Evolutionary conservation across 2,329 filamentous ascomycete species (phyloP), one percentile per base, ranked within the genome.

Genomic region (Purpureocillium lavendulum): DNA sequence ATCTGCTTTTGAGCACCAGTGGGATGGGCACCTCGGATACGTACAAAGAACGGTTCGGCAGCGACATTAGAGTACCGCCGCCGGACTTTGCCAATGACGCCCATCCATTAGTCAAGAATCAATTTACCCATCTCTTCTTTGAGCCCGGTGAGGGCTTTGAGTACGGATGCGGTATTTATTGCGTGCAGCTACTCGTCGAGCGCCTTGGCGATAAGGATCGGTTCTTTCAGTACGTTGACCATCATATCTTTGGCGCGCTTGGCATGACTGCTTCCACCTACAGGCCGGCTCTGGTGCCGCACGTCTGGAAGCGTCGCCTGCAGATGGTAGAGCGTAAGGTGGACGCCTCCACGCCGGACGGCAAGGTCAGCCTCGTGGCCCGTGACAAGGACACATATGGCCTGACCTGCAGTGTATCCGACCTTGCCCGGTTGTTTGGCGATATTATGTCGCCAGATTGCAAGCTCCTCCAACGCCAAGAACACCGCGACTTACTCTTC

Each of bases 381-480:
- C 30, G 40, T 30, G 40, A 41, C 21, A 35, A 41, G 31, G 40
- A 41, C 29, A 41, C 40, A 15, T 38, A 38, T 32, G 40, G 40
- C 40, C 40, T 41, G 35, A 41, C 40, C 17, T 41, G 40, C 40
- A 41, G 40, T 34, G 29, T 41, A 30, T 41, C 40, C 30, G 40
- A 43, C 31, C 18, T 43, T 21, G 36, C 39, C 13, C 43, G 33
- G 18, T 37, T 39, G 17, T 41, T 41, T 39, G 21, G 39, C 14
- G 39, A 45, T 42, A 37, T 39, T 35, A 39, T 45, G 40, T 43
- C 38, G 37, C 38, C 40, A n/a, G 29, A 35, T 28, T 41, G 42
- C 35, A 44, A 41, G 42, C 42, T 44, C 15, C 38, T 39, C 3
- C 38, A 37, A 31, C 42, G 31, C 31, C 42, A 44, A 35, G 39